A percentile compares a stretch with the other conserved stretches of the same genome.
Evolutionary conservation across 257 asterid genomes (phyloP).

Genomic region (Solanum paucissectum): DNA sequence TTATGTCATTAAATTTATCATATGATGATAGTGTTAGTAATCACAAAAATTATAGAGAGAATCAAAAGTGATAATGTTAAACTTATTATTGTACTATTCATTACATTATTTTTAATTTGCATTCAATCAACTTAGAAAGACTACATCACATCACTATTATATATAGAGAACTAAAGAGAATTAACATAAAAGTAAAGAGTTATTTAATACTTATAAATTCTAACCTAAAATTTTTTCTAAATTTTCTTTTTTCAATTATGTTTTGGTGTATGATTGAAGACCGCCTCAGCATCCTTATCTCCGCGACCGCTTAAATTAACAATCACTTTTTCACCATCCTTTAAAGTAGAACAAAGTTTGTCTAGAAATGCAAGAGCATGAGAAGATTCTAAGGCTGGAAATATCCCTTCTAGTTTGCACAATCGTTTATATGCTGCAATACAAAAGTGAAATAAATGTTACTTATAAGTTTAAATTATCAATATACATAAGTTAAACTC

Average conservation of each 20-base stretch:
- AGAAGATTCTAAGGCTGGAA: conserved; percentile 64
- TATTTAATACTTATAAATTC: not conserved
- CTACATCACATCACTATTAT: not conserved
- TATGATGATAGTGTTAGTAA: too few species aligned
- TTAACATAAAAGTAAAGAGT: not conserved
- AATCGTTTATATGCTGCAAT: conserved; percentile 41
- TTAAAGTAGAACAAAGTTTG: conserved; percentile 42
- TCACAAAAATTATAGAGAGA: not conserved
- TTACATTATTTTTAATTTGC: not conserved
- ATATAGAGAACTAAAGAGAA: not conserved
- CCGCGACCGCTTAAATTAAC: conserved; percentile 74
- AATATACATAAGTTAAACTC: not conserved
- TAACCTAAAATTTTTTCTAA: not conserved
- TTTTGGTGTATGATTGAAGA: conserved; percentile 16
- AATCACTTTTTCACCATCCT: conserved; percentile 49
- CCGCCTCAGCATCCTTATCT: conserved; percentile 51
- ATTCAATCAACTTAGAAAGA: not conserved
- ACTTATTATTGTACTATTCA: not conserved
- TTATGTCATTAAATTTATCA: not conserved
- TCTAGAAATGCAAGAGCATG: conserved; percentile 68
- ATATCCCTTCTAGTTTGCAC: conserved; percentile 58
- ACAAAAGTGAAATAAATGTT: not conserved
- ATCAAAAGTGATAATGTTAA: not conserved
- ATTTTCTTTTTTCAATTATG: not conserved
- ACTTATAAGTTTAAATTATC: not conserved